A percentile compares a stretch with the other conserved stretches of the same genome.
phyloP scores from a whole-genome alignment of 2,329 filamentous ascomycete genomes.

The Penicillium sp. region DNA sequence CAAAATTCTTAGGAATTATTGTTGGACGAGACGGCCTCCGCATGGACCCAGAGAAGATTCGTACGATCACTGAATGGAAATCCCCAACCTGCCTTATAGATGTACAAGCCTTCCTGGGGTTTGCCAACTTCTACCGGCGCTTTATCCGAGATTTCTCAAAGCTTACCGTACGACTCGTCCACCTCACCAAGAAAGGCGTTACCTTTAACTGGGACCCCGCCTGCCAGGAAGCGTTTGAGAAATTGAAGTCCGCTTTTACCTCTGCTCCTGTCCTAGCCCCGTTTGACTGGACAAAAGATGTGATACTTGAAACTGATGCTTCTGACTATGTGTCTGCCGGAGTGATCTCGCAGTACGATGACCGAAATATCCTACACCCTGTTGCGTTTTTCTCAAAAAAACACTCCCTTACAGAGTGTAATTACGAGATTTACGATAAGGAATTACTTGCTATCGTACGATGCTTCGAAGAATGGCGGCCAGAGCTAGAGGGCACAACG shows the following conservation, averaged over 20 bases:
- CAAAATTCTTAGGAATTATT: slow-evolving; percentile 21
- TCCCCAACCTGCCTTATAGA: slow-evolving; percentile 15
- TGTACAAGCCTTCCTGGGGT: slow-evolving; percentile 32
- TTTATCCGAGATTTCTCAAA: slow-evolving; percentile 28
- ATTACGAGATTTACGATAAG: slow-evolving; percentile 34
- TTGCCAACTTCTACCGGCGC: slow-evolving; percentile 34
- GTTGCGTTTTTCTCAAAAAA: slow-evolving; percentile 27
- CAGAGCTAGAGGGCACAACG: slow-evolving; percentile 14
- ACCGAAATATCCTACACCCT: slow-evolving; percentile 17
- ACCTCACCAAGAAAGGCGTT: slow-evolving; percentile 14
- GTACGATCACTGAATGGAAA: slow-evolving; percentile 16
- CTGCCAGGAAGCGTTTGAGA: slow-evolving; percentile 16
- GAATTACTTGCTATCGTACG: slow-evolving; percentile 32
- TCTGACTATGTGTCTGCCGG: not conserved
- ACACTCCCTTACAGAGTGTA: slow-evolving; percentile 15
- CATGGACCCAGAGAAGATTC: no score
- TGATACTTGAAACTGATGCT: no score
- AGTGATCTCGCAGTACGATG: slow-evolving; percentile 20
- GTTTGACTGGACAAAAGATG: no score
- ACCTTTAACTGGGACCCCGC: slow-evolving; percentile 1
- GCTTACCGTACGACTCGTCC: slow-evolving; percentile 15
- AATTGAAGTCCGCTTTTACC: no score
- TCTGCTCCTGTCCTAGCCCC: no score
- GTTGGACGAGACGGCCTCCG: slow-evolving; percentile 1
- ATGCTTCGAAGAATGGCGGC: slow-evolving; percentile 19